phyloP scores from a whole-genome alignment of 2,329 filamentous ascomycete species.

The Aulographum hederae region DNA sequence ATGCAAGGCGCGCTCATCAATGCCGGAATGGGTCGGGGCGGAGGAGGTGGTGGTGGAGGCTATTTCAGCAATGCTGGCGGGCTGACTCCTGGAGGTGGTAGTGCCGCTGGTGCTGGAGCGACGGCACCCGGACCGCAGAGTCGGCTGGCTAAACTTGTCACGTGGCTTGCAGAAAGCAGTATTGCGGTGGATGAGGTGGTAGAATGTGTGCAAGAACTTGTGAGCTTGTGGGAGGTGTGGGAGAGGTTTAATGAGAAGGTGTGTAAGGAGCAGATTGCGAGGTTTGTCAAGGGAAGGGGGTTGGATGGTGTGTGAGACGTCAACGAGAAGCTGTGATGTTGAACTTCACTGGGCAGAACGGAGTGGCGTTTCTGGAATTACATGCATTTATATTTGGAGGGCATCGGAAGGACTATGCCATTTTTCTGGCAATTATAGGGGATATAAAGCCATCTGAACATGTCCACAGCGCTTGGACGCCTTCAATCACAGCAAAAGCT shows the following conservation, averaged over 20 bases:
- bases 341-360: too few relatives aligned
- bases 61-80: too few relatives aligned
- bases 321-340: too few relatives aligned
- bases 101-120: slow-evolving; percentile 7
- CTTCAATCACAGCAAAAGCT: too few relatives aligned
- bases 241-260: slow-evolving; percentile 46
- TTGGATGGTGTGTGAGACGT: slow-evolving; percentile 38
- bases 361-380: too few relatives aligned
- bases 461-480: too few relatives aligned
- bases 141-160: slow-evolving; percentile 48
- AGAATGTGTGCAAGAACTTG: slow-evolving; percentile 79
- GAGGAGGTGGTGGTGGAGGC: slow-evolving; percentile 8
- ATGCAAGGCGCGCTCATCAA: slow-evolving; percentile 1
- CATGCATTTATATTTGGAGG: too few relatives aligned
- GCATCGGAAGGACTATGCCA: too few relatives aligned
- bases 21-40: background rate
- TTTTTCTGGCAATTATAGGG: too few relatives aligned
- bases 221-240: slow-evolving; percentile 71
- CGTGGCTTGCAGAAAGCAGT: slow-evolving; percentile 72
- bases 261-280: slow-evolving; percentile 43
- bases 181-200: slow-evolving; percentile 73
- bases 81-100: too few relatives aligned
- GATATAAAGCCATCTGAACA: too few relatives aligned
- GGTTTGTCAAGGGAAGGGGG: slow-evolving; percentile 41
- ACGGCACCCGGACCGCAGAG: slow-evolving; percentile 22